Base-by-base conservation (phyloP, 495 filamentous ascomycete genomes). In the Halenospora varia region DNA sequence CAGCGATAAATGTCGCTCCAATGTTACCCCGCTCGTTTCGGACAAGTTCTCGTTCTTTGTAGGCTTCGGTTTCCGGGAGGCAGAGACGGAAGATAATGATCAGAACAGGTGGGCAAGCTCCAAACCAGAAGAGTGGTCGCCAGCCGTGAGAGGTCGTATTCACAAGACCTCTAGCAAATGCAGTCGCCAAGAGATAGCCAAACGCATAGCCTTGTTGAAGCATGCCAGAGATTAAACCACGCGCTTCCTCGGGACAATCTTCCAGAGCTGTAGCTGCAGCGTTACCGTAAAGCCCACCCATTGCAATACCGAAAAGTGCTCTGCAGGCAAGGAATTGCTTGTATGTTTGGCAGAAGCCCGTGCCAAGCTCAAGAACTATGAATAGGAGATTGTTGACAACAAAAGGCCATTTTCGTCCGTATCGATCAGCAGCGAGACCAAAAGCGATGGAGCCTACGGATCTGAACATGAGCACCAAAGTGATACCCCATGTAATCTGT, bases 401-500 rank as follows among this genome's bases (percentile, higher is more conserved):
- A 59, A 94, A 96, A 1, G 90, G 90, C 90, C 90, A 94, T 69
- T 92, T 96, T 15, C 90, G 79, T 29, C 90, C 90, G 66, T 86
- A 96, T 26, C 90, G 81, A 77, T 96, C 90, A 1, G 88, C 76
- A 0, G 88, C 87, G 46, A 96, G 80, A 63, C 90, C 90, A 63
- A 96, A 96, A 20, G 81, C 61, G 53, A 87, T 80, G 23, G 86
- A 79, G 6, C 89, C 89, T 18, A 89, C 81, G 18, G 85, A 87
- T 52, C 88, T 76, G 59, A 91, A 79, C 88, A 93, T 91, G 6
- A 93, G 77, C 57, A 92, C 88, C 13, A 92, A 77, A 0, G 90
- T 96, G 55, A 96, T 96, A 20, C 90, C 90, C 90, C 90, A 95
- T 22, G 90, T 92, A 56, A 96, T 94, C 41, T 94, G 84, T 2